Conservation (phyloP, 805 yeast genomes). For the Saccharomycopsis sp. region DNA sequence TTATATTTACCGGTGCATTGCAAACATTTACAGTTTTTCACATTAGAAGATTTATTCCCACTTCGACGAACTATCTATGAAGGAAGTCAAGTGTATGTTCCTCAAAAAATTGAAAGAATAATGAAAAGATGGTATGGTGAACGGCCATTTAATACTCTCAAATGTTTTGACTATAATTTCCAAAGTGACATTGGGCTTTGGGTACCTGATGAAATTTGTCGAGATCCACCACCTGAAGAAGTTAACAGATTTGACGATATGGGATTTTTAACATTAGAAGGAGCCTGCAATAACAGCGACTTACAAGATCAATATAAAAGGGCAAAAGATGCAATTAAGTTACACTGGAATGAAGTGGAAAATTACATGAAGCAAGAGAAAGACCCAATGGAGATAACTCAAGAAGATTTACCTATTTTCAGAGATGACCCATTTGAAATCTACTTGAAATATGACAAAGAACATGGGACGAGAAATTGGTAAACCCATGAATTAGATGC, state of each 20-base stretch:
- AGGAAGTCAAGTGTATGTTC: conserved; percentile 41
- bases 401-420: conserved; percentile 32
- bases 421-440: conserved; percentile 25
- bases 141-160: conserved; percentile 25
- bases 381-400: conserved; percentile 21
- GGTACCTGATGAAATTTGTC: conserved; percentile 40
- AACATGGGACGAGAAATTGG: conserved; percentile 19
- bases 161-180: conserved; percentile 30
- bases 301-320: conserved; percentile 35
- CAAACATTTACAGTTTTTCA: conserved; percentile 27
- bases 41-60: conserved; percentile 34
- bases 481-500: no score
- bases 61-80: conserved; percentile 37
- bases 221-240: conserved; percentile 25
- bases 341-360: conserved; percentile 26
- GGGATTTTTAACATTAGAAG: conserved; percentile 27
- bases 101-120: conserved; percentile 32
- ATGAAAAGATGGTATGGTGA: conserved; percentile 33
- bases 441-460: conserved; percentile 1
- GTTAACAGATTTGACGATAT: conserved; percentile 9
- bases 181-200: conserved; percentile 39
- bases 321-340: conserved; percentile 27
- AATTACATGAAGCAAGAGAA: conserved; percentile 21
- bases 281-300: conserved; percentile 33
- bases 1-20: conserved; percentile 24